phyloP scores from a whole-genome alignment of 1,284 basidiomycete genomes.

The Rhodotorula sp. region DNA sequence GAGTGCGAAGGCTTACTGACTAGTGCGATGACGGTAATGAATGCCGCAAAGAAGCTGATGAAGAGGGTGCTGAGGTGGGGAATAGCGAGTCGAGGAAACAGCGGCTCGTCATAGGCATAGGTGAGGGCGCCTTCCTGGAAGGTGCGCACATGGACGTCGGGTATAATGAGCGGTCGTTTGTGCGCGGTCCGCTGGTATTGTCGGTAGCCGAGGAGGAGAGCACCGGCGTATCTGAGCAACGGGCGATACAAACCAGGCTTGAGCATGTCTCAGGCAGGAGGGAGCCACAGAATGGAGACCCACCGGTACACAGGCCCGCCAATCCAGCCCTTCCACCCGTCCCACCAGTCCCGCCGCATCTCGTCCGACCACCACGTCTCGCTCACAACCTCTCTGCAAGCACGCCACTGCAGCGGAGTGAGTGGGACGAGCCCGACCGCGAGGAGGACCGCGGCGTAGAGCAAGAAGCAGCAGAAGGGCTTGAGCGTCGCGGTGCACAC shows the following conservation, averaged over 20 bases:
- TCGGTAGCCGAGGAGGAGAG: constrained; percentile 19
- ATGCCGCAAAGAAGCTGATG: constrained; percentile 19
- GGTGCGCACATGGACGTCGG: not conserved
- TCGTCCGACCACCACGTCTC: constrained; percentile 15
- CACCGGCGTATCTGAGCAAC: constrained; percentile 19
- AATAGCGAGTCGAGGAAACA: constrained; percentile 13
- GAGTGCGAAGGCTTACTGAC: constrained; percentile 14
- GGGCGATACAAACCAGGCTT: too few species aligned
- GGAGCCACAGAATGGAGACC: not conserved
- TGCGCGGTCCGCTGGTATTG: constrained; percentile 10
- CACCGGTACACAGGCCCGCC: constrained; percentile 35
- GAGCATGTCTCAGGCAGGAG: too few species aligned
- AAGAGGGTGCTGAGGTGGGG: constrained; percentile 17
- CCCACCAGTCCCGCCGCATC: constrained; percentile 29
- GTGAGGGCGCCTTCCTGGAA: not conserved
- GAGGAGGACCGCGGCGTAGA: constrained; percentile 25
- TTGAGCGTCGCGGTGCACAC: constrained; percentile 23
- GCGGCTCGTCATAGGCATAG: constrained; percentile 1
- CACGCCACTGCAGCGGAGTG: constrained; percentile 10
- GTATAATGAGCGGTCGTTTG: constrained; percentile 14
- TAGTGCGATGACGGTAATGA: constrained; percentile 21
- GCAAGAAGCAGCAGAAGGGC: constrained; percentile 32
- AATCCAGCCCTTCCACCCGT: constrained; percentile 23
- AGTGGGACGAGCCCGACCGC: constrained; percentile 28
- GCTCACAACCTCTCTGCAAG: constrained; percentile 6